Evolutionary conservation across 148 eudicot genomes (phyloP), one percentile per base, ranked within the genome.

Genomic region (Persicaria maculosa): DNA sequence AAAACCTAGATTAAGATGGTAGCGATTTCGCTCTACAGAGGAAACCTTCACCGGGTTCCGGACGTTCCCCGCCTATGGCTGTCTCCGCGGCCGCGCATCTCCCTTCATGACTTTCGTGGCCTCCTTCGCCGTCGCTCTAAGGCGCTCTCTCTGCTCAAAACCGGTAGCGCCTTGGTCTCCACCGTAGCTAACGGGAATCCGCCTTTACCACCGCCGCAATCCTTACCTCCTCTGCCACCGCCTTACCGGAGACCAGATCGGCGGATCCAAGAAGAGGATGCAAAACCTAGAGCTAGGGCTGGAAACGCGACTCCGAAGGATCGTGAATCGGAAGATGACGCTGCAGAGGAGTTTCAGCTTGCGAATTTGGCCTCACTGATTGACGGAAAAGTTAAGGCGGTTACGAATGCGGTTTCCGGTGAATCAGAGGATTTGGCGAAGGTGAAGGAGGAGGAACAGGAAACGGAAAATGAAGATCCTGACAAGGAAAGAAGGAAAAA

Each of bases 1-100:
- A 43, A 25, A 25, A 3, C 54, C 10, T 31, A 31, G 40, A 31
- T 31, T 31, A 31, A 77, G 74, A 95, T 92, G 93, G 97, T 92
- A 81, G 96, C 97, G 80, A 86, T 95, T 58, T 87, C 96, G 50
- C 69, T 90, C 50, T 87, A 95, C 91, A 85, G 87, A 78, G 99
- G 99, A 8, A 89, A 92, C 81, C 89, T 95, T 74, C 99, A 90
- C 82, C 78, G 86, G 17, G 85, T 78, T 0, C 80, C 93, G 16
- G 90, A 88, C 73, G 67, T 76, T 0, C 87, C 88, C 0, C 88
- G 92, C 14, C 79, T 81, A 79, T 95, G 92, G 94, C 77, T 80
- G 0, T 74, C 78, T 78, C 97, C 96, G 0, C 54, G 81, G 8
- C 88, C 84, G 7, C 76, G 71, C 17, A 84, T 95, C 77, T 84